Evolutionary conservation across 2,329 filamentous ascomycete genomes (phyloP).

Genomic region (Ophioceras dolichostomum): DNA sequence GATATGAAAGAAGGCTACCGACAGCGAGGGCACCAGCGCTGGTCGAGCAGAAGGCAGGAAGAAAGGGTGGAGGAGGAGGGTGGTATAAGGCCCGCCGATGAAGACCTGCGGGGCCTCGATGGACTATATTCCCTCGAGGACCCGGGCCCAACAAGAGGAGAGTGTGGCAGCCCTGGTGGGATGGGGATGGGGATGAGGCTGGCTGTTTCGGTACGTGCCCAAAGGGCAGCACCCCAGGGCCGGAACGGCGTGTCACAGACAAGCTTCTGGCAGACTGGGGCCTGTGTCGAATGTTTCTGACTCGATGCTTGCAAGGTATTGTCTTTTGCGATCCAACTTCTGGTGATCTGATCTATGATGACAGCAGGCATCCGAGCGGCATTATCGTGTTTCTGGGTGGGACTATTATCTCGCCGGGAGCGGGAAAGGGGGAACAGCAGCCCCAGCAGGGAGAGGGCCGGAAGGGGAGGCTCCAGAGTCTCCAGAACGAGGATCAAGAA

Average conservation of each 20-base stretch:
- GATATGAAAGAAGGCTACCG: slow-evolving; percentile 41
- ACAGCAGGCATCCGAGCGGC: slow-evolving; percentile 42
- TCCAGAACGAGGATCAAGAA: too few species aligned
- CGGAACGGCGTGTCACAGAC: slow-evolving; percentile 24
- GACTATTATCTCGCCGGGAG: slow-evolving; percentile 5
- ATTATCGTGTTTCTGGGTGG: slow-evolving; percentile 20
- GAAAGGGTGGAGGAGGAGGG: slow-evolving; percentile 15
- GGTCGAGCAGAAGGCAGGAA: slow-evolving; percentile 19
- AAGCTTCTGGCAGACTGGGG: slow-evolving; percentile 20
- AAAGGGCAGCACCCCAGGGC: slow-evolving; percentile 21
- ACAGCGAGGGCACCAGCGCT: slow-evolving; percentile 38
- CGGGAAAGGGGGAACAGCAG: slow-evolving; percentile 3
- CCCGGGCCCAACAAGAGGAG: too few species aligned
- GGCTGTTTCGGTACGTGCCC: slow-evolving; percentile 17
- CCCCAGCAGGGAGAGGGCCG: too few species aligned
- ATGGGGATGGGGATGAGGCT: slow-evolving; percentile 7
- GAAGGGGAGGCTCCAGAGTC: too few species aligned
- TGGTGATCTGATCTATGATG: slow-evolving; percentile 37
- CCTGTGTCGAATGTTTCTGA: slow-evolving; percentile 26
- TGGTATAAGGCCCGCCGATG: slow-evolving; percentile 5
- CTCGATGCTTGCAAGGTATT: slow-evolving; percentile 19
- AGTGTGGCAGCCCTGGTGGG: too few species aligned
- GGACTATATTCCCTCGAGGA: slow-evolving; percentile 19
- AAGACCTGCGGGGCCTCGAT: slow-evolving; percentile 12
- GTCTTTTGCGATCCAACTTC: slow-evolving; percentile 37